Base-by-base conservation (phyloP, 1,284 basidiomycete genomes). In the Apiotrichum domesticum region DNA sequence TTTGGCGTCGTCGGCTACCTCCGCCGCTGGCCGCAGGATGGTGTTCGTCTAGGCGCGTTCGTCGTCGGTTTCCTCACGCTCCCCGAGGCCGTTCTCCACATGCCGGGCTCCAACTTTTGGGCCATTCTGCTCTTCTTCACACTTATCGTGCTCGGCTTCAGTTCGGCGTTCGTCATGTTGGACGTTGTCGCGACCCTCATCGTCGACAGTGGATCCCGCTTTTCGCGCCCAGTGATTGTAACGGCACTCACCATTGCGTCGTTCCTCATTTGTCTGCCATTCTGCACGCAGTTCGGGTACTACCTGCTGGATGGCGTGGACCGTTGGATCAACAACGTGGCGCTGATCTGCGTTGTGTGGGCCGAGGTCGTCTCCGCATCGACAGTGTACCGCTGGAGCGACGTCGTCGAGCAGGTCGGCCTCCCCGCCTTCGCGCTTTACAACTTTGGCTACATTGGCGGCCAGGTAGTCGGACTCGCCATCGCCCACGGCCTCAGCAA, bases 251-350 rank as follows among this genome's bases (percentile, higher is more conserved):
- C 59, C 1, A 46, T 65, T 13, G 41, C 62, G 32, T 57, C 52
- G 4, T 63, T 65, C 59, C 56, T 65, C 50, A 55, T 65, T 51
- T 65, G 61, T 43, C 56, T 65, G 3, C 63, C 63, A 0, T 65
- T 63, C 54, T 65, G 63, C 54, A 65, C 63, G n/a, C 41, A 65
- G 47, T 65, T 65, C 40, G 63, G 63, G 5, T 65, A 65, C 47
- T 63, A 62, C 52, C 56, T 63, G 9, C 58, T 65, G 15, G 59
- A 63, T 45, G 63, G 63, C 14, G 51, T 65, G 39, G 63, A 65
- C 54, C 44, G 63, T 11, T 65, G 61, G 61, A 60, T 63, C 45
- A 65, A 63, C 59, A 63, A 65, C 49, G 59, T 65, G 51, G 50
- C 49, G 29, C 52, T 65, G 13, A 58, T 65, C 35, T 52, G 49